These are phyloP conservation scores for Endocarpon pusillum DNA, from an alignment of 495 filamentous ascomycete species.

Conservation along the genomic window DNA sequence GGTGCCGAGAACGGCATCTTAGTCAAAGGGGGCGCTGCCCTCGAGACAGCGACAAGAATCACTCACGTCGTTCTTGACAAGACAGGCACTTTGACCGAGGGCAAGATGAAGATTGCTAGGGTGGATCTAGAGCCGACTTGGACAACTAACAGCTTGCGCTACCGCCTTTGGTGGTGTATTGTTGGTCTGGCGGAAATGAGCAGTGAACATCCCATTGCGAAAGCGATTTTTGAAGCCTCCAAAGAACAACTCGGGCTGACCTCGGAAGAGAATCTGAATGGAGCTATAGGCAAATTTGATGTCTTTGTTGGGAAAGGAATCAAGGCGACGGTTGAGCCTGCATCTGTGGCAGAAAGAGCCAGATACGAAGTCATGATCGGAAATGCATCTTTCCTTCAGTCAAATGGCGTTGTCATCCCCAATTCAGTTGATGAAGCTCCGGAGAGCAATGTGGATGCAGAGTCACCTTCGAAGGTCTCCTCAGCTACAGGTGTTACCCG, in stretches of 20 bases:
- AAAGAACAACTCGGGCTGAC: slow-evolving; percentile 56
- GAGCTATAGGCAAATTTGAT: slow-evolving; percentile 68
- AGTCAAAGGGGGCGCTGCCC: slow-evolving; percentile 84
- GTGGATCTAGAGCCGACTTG: slow-evolving; percentile 47
- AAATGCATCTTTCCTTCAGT: slow-evolving; percentile 57
- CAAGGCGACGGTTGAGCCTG: slow-evolving; percentile 62
- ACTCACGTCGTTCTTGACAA: slow-evolving; percentile 97
- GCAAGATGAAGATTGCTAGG: slow-evolving; percentile 80
- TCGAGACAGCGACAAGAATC: slow-evolving; percentile 85
- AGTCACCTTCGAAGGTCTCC: slow-evolving; percentile 8
- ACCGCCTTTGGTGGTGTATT: slow-evolving; percentile 80
- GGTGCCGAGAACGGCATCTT: slow-evolving; percentile 95
- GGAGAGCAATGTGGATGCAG: slow-evolving; percentile 11
- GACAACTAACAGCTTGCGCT: slow-evolving; percentile 48
- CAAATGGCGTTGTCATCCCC: slow-evolving; percentile 50
- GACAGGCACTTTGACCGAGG: slow-evolving; percentile 87
- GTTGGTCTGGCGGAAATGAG: slow-evolving; percentile 86
- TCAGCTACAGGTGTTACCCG: slow-evolving; percentile 52
- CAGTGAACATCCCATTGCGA: slow-evolving; percentile 88
- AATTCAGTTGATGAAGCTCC: slow-evolving; percentile 31
- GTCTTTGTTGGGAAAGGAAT: slow-evolving; percentile 76
- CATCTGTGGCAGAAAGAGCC: slow-evolving; percentile 40
- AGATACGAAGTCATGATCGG: slow-evolving; percentile 71
- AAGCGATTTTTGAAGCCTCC: slow-evolving; percentile 58
- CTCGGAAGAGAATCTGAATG: slow-evolving; percentile 58